Evolutionary conservation across 176 grass and related monocot species (phyloP).

Genomic region (bread wheat (Triticum aestivum)): IWGSC_CS_RefSeq_v2.1 NC_057795.1:332091065-332091564

Average conservation of each 20-base stretch:
- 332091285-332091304: conserved; percentile 30
- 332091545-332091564: neutral
- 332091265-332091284: conserved; percentile 42
- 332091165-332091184: neutral
- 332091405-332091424: neutral
- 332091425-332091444: neutral
- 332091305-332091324: conserved; percentile 29
- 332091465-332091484: neutral
- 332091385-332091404: neutral
- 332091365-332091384: neutral
- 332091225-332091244: conserved; percentile 6
- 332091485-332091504: neutral
- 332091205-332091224: conserved; percentile 3
- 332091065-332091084: too few relatives aligned
- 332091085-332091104: too few relatives aligned
- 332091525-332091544: neutral
- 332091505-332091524: neutral
- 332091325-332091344: neutral
- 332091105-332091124: too few relatives aligned
- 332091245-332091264: neutral
- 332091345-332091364: neutral
- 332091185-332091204: neutral
- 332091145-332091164: neutral
- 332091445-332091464: neutral
- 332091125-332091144: too few relatives aligned